Evolutionary conservation across 805 yeast genomes (phyloP).

Genomic region (Nematodospora valgi): DNA sequence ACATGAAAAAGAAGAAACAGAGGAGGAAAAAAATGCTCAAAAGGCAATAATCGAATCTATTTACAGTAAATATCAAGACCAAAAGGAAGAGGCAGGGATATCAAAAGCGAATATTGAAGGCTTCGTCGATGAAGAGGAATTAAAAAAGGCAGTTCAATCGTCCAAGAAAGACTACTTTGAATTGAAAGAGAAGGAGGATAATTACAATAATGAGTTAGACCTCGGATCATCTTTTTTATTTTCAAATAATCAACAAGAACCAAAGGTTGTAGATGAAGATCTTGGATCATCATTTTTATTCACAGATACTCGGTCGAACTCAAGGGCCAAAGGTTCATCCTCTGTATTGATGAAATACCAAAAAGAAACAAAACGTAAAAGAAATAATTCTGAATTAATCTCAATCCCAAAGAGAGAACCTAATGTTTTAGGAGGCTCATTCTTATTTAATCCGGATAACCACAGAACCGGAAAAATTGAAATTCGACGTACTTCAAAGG

Average conservation of each 20-base stretch:
- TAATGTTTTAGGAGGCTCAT: constrained; percentile 6
- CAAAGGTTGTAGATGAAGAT: neutral
- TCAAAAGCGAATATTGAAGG: constrained; percentile 6
- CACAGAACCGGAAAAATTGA: constrained; percentile 6
- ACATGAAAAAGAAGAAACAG: constrained; percentile 18
- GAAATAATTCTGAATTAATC: too few relatives aligned
- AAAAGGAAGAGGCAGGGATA: constrained; percentile 8
- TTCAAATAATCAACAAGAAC: constrained; percentile 2
- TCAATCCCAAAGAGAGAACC: too few relatives aligned
- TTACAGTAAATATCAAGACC: constrained; percentile 25
- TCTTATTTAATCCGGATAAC: constrained; percentile 7
- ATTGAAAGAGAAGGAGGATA: constrained; percentile 23
- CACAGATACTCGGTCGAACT: too few relatives aligned
- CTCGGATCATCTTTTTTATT: constrained; percentile 22
- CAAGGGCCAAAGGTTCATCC: too few relatives aligned
- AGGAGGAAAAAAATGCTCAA: constrained; percentile 24
- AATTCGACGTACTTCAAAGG: too few relatives aligned
- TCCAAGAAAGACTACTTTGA: constrained; percentile 41
- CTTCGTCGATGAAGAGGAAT: constrained; percentile 34
- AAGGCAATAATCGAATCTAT: constrained; percentile 35
- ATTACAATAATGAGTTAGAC: constrained; percentile 9
- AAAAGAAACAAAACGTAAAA: too few relatives aligned
- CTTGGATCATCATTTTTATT: too few relatives aligned
- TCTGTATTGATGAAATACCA: too few relatives aligned
- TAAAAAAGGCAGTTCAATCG: constrained; percentile 45